Evolutionary conservation across 306 rosid genomes (phyloP).

Genomic region (Castanea crenata): DNA sequence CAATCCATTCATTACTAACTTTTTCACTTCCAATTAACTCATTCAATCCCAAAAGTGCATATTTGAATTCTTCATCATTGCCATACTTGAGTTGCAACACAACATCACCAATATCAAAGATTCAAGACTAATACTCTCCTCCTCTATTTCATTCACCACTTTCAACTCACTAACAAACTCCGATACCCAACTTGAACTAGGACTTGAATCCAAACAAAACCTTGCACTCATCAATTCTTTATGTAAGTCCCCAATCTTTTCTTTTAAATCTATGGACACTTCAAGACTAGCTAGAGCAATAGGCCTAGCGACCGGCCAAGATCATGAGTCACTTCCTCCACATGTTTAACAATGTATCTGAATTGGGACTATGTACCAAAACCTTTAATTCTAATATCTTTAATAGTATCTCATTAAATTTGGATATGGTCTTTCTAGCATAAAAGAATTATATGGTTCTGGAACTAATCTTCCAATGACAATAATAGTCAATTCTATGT

Average conservation of each 20-base stretch:
- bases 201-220: conserved; percentile 40
- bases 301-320: conserved; percentile 80
- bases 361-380: conserved; percentile 35
- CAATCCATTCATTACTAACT: conserved; percentile 43
- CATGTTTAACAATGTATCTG: conserved; percentile 42
- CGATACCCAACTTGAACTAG: conserved; percentile 51
- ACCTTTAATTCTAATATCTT: background rate
- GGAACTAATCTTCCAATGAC: too few species aligned
- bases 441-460: too few species aligned
- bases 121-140: conserved; percentile 35
- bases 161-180: conserved; percentile 38
- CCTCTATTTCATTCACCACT: conserved; percentile 48
- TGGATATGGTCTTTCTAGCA: too few species aligned
- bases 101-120: conserved; percentile 43
- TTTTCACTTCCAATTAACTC: conserved; percentile 43
- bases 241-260: conserved; percentile 47
- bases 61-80: conserved; percentile 59
- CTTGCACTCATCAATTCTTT: conserved; percentile 57
- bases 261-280: conserved; percentile 54
- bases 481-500: too few species aligned
- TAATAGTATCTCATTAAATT: too few species aligned
- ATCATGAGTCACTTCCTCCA: conserved; percentile 64
- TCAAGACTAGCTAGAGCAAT: conserved; percentile 60
- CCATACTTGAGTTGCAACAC: conserved; percentile 67
- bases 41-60: conserved; percentile 51